Percentiles rank a stretch among this genome's conserved stretches.
Evolutionary conservation across 1,284 basidiomycete genomes (phyloP).

Genomic region (Ceratorhiza oryzae-sativae): DNA sequence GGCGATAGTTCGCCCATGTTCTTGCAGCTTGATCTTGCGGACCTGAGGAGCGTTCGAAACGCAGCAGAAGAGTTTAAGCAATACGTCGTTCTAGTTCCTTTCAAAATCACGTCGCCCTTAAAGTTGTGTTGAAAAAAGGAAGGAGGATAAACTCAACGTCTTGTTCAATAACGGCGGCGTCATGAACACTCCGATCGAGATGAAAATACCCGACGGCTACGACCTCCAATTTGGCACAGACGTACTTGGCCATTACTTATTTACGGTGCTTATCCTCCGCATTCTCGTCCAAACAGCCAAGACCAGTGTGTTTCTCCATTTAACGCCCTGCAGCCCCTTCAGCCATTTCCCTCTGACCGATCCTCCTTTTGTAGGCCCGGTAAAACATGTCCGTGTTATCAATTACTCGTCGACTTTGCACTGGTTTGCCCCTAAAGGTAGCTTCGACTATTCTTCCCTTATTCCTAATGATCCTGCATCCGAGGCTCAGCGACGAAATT

Average conservation of each 20-base stretch:
- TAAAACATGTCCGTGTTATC: conserved; percentile 14
- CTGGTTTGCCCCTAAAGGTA: conserved; percentile 3
- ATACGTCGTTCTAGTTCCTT: conserved; percentile 48
- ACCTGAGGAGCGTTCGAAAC: conserved; percentile 60
- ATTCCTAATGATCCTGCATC: conserved; percentile 12
- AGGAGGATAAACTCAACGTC: conserved; percentile 59
- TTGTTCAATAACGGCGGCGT: conserved; percentile 67
- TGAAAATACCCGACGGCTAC: conserved; percentile 60
- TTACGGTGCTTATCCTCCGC: conserved; percentile 61
- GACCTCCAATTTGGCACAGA: conserved; percentile 69
- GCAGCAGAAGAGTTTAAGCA: conserved; percentile 60
- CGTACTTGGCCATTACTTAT: conserved; percentile 60
- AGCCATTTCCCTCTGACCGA: not conserved
- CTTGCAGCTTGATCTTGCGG: conserved; percentile 65
- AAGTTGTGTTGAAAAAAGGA: conserved; percentile 46
- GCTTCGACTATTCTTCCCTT: conserved; percentile 12
- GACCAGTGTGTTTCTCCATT: not conserved
- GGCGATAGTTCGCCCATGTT: conserved; percentile 56
- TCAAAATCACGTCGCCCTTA: not conserved
- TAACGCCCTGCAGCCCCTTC: not conserved
- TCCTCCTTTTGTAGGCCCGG: not conserved
- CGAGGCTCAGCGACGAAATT: conserved; percentile 20
- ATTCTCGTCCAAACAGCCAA: conserved; percentile 48
- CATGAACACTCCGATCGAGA: conserved; percentile 57
- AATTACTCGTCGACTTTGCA: not conserved